Conservation (phyloP, 208 protist genomes). For the Phytomonas sp. region DNA sequence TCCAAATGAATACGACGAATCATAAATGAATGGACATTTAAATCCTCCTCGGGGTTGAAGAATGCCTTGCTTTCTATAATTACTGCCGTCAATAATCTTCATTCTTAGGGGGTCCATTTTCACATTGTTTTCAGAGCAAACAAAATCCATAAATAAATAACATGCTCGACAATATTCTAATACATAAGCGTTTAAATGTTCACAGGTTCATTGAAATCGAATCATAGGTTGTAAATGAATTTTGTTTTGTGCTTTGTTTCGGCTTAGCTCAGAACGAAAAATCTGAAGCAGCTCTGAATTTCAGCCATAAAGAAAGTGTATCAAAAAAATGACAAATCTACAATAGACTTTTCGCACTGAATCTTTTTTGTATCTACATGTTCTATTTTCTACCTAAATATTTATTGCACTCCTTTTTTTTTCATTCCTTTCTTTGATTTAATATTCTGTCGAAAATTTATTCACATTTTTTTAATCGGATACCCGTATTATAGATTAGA, state of each 20-base stretch:
- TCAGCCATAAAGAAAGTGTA: background rate
- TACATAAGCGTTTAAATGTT: constrained; percentile 1
- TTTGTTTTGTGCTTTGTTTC: background rate
- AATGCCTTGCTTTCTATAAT: background rate
- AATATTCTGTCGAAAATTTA: background rate
- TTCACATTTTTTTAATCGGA: background rate
- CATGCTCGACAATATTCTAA: background rate
- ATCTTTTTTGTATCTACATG: background rate
- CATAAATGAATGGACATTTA: background rate
- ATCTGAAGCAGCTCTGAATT: background rate
- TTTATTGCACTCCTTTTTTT: background rate
- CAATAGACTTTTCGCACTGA: background rate
- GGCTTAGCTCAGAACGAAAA: background rate
- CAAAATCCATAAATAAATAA: background rate
- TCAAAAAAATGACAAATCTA: background rate
- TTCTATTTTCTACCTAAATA: background rate
- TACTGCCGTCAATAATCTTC: background rate
- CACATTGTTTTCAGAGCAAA: background rate
- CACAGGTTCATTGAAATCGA: background rate
- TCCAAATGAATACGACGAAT: background rate
- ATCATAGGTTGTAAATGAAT: background rate
- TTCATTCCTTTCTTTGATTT: background rate
- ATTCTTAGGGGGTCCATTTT: background rate
- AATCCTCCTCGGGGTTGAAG: background rate
- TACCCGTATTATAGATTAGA: background rate